Evolutionary conservation across 179 eudicot genomes (phyloP).

Genomic region (Spinacia oleracea): DNA sequence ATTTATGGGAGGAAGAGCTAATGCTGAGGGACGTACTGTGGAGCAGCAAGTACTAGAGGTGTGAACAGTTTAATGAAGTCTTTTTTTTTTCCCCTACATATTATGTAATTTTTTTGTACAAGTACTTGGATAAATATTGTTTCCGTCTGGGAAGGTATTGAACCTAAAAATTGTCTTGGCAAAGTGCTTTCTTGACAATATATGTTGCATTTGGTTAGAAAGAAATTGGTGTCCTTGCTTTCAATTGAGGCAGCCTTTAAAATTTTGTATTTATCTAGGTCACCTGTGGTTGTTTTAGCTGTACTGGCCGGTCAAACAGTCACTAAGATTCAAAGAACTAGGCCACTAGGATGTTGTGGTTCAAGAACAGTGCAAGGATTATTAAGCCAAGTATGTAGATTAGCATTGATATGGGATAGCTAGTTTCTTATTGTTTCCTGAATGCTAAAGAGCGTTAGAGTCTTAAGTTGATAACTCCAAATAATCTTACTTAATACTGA

Average conservation of each 20-base stretch:
- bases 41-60: slow-evolving; percentile 99
- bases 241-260: background rate
- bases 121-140: background rate
- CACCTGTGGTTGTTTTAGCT: background rate
- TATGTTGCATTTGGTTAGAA: background rate
- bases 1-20: slow-evolving; percentile 80
- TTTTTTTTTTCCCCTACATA: background rate
- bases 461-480: background rate
- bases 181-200: background rate
- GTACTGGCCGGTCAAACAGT: background rate
- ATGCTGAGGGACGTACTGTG: slow-evolving; percentile 65
- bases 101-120: background rate
- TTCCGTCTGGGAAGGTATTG: background rate
- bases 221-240: background rate
- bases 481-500: background rate
- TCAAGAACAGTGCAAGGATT: background rate
- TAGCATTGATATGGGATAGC: background rate
- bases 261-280: background rate
- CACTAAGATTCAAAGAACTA: background rate
- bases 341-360: background rate
- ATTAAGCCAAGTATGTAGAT: background rate
- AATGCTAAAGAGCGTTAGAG: background rate
- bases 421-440: background rate
- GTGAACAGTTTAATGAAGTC: background rate
- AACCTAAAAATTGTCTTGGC: background rate